Conservation (phyloP, 179 eudicot species). For the Silene vulgaris region DNA sequence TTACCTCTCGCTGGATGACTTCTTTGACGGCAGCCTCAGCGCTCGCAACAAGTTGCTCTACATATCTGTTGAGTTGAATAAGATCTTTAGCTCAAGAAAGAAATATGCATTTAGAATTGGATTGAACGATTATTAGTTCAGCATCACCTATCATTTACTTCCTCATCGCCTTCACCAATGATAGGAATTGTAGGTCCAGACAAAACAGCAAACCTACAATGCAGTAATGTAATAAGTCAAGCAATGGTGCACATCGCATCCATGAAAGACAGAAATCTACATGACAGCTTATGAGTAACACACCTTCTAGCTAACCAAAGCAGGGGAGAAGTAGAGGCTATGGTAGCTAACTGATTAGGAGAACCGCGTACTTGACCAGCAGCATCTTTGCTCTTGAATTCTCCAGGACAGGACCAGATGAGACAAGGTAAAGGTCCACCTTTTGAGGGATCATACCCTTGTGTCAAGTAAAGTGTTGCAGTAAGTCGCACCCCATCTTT, state of each 20-base stretch:
- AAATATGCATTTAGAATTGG: neutral
- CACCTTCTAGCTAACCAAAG: slow-evolving; percentile 91
- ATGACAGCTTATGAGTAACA: slow-evolving; percentile 19
- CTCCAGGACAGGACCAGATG: slow-evolving; percentile 96
- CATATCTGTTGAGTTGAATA: slow-evolving; percentile 49
- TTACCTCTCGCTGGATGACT: slow-evolving; percentile 80
- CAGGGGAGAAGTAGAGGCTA: slow-evolving; percentile 85
- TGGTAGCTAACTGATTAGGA: slow-evolving; percentile 92
- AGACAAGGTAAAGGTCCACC: slow-evolving; percentile 96
- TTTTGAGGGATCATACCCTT: slow-evolving; percentile 72
- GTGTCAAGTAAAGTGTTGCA: slow-evolving; percentile 91
- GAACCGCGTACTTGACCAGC: slow-evolving; percentile 99
- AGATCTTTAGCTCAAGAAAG: slow-evolving; percentile 13
- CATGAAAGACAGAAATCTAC: neutral
- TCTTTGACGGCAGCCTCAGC: slow-evolving; percentile 98
- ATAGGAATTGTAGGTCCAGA: slow-evolving; percentile 97
- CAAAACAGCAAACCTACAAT: slow-evolving; percentile 70
- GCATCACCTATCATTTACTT: slow-evolving; percentile 83
- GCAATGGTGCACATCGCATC: slow-evolving; percentile 8
- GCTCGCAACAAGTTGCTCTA: slow-evolving; percentile 88
- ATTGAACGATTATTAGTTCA: slow-evolving; percentile 1
- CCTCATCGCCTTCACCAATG: slow-evolving; percentile 90
- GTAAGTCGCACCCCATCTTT: slow-evolving; percentile 96
- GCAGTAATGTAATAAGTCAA: slow-evolving; percentile 19
- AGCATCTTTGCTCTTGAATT: slow-evolving; percentile 91